Conservation (phyloP, 495 filamentous ascomycete genomes). For the Achaetomiella virescens region DNA sequence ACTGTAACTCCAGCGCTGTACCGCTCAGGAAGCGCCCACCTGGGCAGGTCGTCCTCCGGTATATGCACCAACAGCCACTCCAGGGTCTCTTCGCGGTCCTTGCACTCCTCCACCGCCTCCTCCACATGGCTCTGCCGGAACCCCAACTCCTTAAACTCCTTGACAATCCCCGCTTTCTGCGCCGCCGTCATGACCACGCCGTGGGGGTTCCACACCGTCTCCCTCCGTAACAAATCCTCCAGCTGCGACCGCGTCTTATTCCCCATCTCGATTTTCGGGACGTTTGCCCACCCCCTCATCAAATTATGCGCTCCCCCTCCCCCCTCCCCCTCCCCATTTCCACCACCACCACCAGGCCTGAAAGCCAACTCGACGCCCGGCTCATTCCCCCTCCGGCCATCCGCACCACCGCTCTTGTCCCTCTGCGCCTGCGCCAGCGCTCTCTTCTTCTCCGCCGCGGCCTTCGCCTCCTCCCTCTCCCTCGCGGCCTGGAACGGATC, state of each 20-base stretch:
- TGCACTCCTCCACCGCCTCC: slow-evolving; percentile 80
- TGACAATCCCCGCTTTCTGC: slow-evolving; percentile 55
- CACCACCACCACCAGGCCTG: slow-evolving; percentile 22
- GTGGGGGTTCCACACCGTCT: slow-evolving; percentile 82
- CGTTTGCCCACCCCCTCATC: slow-evolving; percentile 72
- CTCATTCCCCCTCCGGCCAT: slow-evolving; percentile 41
- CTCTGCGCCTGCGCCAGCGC: slow-evolving; percentile 54
- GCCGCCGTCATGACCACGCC: slow-evolving; percentile 53
- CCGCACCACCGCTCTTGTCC: too few species aligned
- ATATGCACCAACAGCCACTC: slow-evolving; percentile 93
- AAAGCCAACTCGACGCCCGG: slow-evolving; percentile 38
- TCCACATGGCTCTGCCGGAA: slow-evolving; percentile 84
- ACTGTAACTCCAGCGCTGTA: slow-evolving; percentile 86
- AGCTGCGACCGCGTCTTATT: slow-evolving; percentile 66
- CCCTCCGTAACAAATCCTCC: slow-evolving; percentile 67
- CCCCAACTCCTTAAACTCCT: slow-evolving; percentile 68
- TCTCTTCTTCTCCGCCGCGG: slow-evolving; percentile 63
- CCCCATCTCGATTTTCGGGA: slow-evolving; percentile 90
- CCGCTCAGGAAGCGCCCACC: slow-evolving; percentile 82
- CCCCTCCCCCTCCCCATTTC: slow-evolving; percentile 15
- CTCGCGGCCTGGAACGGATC: slow-evolving; percentile 80
- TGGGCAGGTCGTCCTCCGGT: slow-evolving; percentile 88
- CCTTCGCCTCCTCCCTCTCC: slow-evolving; percentile 70
- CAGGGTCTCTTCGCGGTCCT: slow-evolving; percentile 85
- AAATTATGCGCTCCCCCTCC: slow-evolving; percentile 22